phyloP scores from a whole-genome alignment of 1,139 yeast genomes.

The Pneumocystis jirovecii region DNA sequence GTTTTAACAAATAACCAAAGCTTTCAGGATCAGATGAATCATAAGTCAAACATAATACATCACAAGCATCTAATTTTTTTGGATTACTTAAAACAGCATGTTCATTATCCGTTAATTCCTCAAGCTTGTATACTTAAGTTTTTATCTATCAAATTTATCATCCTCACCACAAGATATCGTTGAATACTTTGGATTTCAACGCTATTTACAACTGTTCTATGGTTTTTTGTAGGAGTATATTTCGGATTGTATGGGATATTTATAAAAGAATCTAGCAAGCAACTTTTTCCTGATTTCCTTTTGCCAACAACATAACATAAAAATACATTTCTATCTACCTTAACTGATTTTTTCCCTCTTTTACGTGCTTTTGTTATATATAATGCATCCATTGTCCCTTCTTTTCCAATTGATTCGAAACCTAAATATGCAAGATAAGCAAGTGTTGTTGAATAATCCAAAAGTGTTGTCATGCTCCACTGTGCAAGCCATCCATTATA shows the following conservation, averaged over 20 bases:
- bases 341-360: slow-evolving; percentile 27
- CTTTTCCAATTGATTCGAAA: slow-evolving; percentile 34
- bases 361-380: slow-evolving; percentile 72
- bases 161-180: slow-evolving; percentile 57
- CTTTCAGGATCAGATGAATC: slow-evolving; percentile 95
- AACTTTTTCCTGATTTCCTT: slow-evolving; percentile 54
- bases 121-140: slow-evolving; percentile 22
- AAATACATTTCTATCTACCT: slow-evolving; percentile 70
- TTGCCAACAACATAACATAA: slow-evolving; percentile 81
- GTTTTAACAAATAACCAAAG: slow-evolving; percentile 62
- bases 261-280: slow-evolving; percentile 46
- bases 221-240: slow-evolving; percentile 36
- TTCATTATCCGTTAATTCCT: slow-evolving; percentile 79
- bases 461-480: slow-evolving; percentile 89
- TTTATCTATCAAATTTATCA: background rate
- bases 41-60: slow-evolving; percentile 74
- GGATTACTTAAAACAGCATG: slow-evolving; percentile 64
- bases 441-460: slow-evolving; percentile 68
- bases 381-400: slow-evolving; percentile 41
- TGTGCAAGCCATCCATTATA: slow-evolving; percentile 97
- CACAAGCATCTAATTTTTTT: slow-evolving; percentile 66
- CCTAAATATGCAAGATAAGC: slow-evolving; percentile 85
- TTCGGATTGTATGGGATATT: slow-evolving; percentile 19
- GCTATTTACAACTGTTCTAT: slow-evolving; percentile 73
- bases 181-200: slow-evolving; percentile 92